phyloP scores from a whole-genome alignment of 352 stramenopile species.

The Phytophthora podocarpi region DNA sequence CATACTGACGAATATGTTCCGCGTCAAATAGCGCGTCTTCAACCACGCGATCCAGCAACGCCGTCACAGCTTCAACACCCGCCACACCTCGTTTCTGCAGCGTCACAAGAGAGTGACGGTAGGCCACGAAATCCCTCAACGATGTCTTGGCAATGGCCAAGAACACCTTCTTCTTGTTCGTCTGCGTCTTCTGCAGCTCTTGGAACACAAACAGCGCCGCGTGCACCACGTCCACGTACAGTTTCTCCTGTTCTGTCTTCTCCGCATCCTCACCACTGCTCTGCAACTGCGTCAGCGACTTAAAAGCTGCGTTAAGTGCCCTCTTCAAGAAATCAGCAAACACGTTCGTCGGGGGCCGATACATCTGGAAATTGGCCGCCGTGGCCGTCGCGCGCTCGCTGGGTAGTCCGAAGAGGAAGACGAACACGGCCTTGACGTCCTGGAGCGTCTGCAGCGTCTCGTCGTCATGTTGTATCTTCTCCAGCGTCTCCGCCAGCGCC shows the following conservation, averaged over 20 bases:
- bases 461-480: slow-evolving; percentile 28
- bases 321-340: slow-evolving; percentile 74
- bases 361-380: slow-evolving; percentile 67
- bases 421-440: slow-evolving; percentile 67
- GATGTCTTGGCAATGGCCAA: slow-evolving; percentile 81
- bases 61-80: slow-evolving; percentile 14
- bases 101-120: slow-evolving; percentile 51
- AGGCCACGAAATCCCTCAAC: slow-evolving; percentile 59
- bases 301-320: slow-evolving; percentile 41
- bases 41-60: slow-evolving; percentile 62
- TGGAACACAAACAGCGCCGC: slow-evolving; percentile 74
- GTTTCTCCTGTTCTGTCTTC: neutral
- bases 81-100: slow-evolving; percentile 23
- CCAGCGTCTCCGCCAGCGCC: slow-evolving; percentile 67
- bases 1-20: slow-evolving; percentile 80
- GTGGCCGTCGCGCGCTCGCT: neutral
- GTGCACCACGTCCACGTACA: slow-evolving; percentile 52
- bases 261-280: neutral
- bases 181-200: slow-evolving; percentile 79
- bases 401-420: slow-evolving; percentile 69
- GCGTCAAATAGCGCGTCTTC: slow-evolving; percentile 78
- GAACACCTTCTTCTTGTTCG: slow-evolving; percentile 92
- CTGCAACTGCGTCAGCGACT: slow-evolving; percentile 7
- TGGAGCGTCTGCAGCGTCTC: slow-evolving; percentile 36
- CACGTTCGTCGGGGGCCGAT: slow-evolving; percentile 81